A percentile compares a stretch with the other conserved stretches of the same genome.
Conservation (phyloP, 2,329 filamentous ascomycete genomes). For the Trichoderma sp. region DNA sequence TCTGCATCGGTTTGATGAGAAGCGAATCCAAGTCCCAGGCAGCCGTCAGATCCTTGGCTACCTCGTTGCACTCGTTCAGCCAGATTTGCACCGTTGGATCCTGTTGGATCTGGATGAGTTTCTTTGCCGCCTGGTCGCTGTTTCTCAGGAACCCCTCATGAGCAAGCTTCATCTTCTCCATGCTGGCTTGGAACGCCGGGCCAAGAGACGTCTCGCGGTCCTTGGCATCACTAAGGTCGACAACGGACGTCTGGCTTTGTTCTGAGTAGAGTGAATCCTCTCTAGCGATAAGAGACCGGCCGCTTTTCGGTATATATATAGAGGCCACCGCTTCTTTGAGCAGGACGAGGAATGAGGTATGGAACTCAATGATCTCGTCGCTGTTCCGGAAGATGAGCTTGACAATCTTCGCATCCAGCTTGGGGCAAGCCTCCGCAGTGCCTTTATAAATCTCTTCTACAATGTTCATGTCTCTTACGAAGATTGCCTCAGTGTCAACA, state of each 20-base stretch:
- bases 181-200: slow-evolving; percentile 52
- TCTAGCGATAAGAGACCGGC: slow-evolving; percentile 41
- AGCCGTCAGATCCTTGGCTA: slow-evolving; percentile 85
- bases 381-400: slow-evolving; percentile 91
- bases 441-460: slow-evolving; percentile 97
- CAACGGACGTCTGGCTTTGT: slow-evolving; percentile 36
- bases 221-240: slow-evolving; percentile 48
- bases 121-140: slow-evolving; percentile 60
- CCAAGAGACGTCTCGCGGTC: slow-evolving; percentile 54
- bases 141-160: slow-evolving; percentile 63
- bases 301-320: slow-evolving; percentile 67
- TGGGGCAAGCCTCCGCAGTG: slow-evolving; percentile 76
- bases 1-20: slow-evolving; percentile 95
- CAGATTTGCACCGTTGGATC: slow-evolving; percentile 70
- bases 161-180: slow-evolving; percentile 57
- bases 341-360: slow-evolving; percentile 72
- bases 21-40: slow-evolving; percentile 95
- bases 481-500: slow-evolving; percentile 86
- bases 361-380: slow-evolving; percentile 84
- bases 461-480: slow-evolving; percentile 94
- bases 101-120: slow-evolving; percentile 60
- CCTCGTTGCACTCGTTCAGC: slow-evolving; percentile 89
- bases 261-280: slow-evolving; percentile 43
- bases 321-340: slow-evolving; percentile 77
- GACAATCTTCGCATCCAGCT: slow-evolving; percentile 78